Evolutionary conservation across 345 rosid genomes (phyloP).

Genomic region (Sisymbrium irio): DNA sequence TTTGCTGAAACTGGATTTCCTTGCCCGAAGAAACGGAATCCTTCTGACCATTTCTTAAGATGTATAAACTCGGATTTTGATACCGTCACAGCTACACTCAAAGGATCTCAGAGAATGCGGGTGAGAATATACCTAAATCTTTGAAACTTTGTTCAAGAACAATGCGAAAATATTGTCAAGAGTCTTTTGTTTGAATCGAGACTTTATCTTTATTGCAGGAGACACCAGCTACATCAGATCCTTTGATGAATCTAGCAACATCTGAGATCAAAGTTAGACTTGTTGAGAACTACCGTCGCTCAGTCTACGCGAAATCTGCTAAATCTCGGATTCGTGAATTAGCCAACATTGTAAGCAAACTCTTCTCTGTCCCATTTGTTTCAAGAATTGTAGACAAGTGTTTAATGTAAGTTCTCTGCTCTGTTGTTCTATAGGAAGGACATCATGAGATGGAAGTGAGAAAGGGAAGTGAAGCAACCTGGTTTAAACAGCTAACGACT

Average conservation of each 20-base stretch:
- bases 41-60: slow-evolving; percentile 69
- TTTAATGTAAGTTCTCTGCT: not conserved
- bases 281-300: slow-evolving; percentile 61
- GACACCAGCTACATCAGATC: slow-evolving; percentile 60
- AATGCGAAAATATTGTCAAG: not conserved
- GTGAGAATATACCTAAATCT: slow-evolving; percentile 10
- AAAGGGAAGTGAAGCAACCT: slow-evolving; percentile 48
- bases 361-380: not conserved
- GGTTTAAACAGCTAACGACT: slow-evolving; percentile 66
- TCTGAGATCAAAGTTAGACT: slow-evolving; percentile 76
- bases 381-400: not conserved
- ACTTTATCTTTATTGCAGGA: slow-evolving; percentile 41
- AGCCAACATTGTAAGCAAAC: slow-evolving; percentile 55
- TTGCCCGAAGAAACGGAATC: slow-evolving; percentile 63
- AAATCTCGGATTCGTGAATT: slow-evolving; percentile 56
- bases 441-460: slow-evolving; percentile 38
- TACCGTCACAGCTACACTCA: slow-evolving; percentile 40
- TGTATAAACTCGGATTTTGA: slow-evolving; percentile 73
- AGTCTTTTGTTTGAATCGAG: not conserved
- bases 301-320: slow-evolving; percentile 46
- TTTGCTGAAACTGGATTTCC: slow-evolving; percentile 75
- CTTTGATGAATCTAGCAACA: slow-evolving; percentile 64
- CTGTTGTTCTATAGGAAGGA: slow-evolving; percentile 41
- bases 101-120: slow-evolving; percentile 39
- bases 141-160: not conserved